phyloP scores from a whole-genome alignment of 208 protist species.

The Crithidia expoeki region DNA sequence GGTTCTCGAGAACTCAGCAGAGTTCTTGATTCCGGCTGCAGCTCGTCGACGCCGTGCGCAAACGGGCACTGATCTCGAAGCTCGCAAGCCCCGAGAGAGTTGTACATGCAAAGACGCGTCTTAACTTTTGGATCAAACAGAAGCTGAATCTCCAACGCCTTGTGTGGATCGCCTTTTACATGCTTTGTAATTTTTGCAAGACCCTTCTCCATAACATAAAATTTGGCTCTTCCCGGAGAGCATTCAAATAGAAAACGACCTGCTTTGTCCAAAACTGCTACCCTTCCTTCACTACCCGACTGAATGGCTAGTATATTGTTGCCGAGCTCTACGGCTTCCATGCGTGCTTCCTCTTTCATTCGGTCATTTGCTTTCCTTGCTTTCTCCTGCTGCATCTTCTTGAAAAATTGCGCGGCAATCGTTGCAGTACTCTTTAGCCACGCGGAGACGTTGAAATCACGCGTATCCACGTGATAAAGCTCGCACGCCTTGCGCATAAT shows the following conservation, averaged over 20 bases:
- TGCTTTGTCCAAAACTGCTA: constrained; percentile 41
- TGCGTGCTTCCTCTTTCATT: neutral
- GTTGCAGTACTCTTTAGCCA: constrained; percentile 27
- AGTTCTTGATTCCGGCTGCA: constrained; percentile 29
- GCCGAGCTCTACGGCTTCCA: neutral
- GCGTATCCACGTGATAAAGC: neutral
- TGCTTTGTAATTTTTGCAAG: constrained; percentile 41
- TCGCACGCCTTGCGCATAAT: constrained; percentile 32
- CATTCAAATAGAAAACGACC: constrained; percentile 54
- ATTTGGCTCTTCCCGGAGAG: constrained; percentile 36
- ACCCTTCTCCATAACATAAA: constrained; percentile 48
- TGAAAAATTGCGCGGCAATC: constrained; percentile 28
- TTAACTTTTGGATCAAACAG: constrained; percentile 53
- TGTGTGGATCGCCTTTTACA: constrained; percentile 19
- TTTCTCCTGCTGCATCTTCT: constrained; percentile 21
- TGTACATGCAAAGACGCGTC: constrained; percentile 50
- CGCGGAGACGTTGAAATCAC: constrained; percentile 9
- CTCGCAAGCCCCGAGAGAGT: constrained; percentile 36
- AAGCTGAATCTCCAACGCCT: constrained; percentile 48
- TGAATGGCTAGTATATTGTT: neutral
- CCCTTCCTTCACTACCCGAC: constrained; percentile 11
- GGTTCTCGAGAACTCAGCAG: constrained; percentile 26
- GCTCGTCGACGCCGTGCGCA: constrained; percentile 54
- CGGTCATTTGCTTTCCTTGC: neutral
- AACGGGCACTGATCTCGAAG: constrained; percentile 48